phyloP scores from a whole-genome alignment of 2,329 filamentous ascomycete species.

The Monilinia polystroma region DNA sequence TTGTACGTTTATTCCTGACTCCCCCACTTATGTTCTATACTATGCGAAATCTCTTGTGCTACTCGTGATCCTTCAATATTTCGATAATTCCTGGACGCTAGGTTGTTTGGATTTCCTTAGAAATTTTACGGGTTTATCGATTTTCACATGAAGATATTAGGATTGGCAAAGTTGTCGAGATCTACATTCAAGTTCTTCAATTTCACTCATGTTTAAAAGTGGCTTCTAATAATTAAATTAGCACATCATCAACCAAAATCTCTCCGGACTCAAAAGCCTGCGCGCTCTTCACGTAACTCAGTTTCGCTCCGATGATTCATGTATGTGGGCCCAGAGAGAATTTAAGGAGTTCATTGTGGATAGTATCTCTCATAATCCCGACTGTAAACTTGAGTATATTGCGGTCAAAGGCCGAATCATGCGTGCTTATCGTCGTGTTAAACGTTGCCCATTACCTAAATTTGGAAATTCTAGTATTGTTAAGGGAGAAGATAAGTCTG shows the following conservation, averaged over 20 bases:
- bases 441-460: neutral
- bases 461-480: neutral
- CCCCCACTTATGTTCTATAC: neutral
- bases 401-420: constrained; percentile 53
- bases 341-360: constrained; percentile 59
- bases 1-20: constrained; percentile 47
- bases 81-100: neutral
- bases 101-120: no score
- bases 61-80: neutral
- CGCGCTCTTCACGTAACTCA: constrained; percentile 56
- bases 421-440: constrained; percentile 44
- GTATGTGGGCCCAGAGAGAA: constrained; percentile 49
- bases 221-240: constrained; percentile 35
- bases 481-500: neutral
- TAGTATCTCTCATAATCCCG: constrained; percentile 54
- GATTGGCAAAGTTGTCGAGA: neutral
- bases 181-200: neutral
- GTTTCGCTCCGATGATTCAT: constrained; percentile 56
- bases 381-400: constrained; percentile 58
- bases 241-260: constrained; percentile 58
- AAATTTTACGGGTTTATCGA: no score
- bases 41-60: neutral
- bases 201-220: neutral
- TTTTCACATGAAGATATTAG: neutral
- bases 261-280: constrained; percentile 49